Base-by-base conservation (phyloP, 306 rosid genomes). In the Prunus fruticosa region DNA sequence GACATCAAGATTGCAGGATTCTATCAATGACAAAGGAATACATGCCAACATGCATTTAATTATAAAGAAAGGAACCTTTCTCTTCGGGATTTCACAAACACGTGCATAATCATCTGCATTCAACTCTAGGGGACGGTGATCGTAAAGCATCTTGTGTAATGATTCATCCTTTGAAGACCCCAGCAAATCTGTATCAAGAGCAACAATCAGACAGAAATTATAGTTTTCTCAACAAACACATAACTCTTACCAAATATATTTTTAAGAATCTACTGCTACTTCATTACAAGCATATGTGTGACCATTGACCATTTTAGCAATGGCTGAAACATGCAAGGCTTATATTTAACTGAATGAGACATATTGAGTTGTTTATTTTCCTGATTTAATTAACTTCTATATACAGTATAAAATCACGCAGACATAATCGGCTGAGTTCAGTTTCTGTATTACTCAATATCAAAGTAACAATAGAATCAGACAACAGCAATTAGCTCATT, bases 91-190 rank as follows among this genome's bases (percentile, higher is more conserved):
- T 51, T 19, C 73, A 61, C 92, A 87, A 64, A 87, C 93, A 16
- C 98, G 92, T 34, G 87, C 87, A 23, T 78, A 81, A 68, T 93
- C 98, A 76, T 93, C 98, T 0, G 4, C 19, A 41, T 91, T 93
- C 57, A 93, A 51, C 65, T 76, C 67, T 8, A 87, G 61, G 0
- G 98, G 84, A 5, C 90, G 86, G 62, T 93, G 98, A 81, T 93
- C 97, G 62, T 82, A 74, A 8, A 93, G 83, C 14, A 51, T 8
- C 1, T 50, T 8, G 34, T 38, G 15, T 11, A 61, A 52, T 2
- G 78, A 23, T 0, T 22, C 8, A 25, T 11, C 15, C 18, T 19
- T 14, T 18, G 66, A 20, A 3, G 69, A 54, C 14, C 81, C 84
- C 65, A 82, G 14, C 77, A 84, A 65, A 61, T 85, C 98, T 93